These are phyloP conservation scores for Camelina sativa DNA, from an alignment of 345 rosid species.

Conservation along the genomic window DNA sequence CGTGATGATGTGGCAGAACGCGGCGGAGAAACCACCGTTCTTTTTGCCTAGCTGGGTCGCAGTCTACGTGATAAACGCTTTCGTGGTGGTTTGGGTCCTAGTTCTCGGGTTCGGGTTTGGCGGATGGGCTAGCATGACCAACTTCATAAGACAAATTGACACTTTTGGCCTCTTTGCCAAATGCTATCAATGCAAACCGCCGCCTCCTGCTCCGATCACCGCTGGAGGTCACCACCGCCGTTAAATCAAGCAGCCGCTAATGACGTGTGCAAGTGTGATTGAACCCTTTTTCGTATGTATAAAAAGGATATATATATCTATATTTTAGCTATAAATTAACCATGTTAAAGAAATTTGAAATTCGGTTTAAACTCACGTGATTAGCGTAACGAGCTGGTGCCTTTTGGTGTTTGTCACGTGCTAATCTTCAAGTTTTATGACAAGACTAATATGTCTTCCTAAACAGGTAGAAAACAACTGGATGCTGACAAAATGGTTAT, in stretches of 20 bases:
- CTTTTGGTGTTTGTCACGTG: conserved; percentile 29
- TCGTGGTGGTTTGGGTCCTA: conserved; percentile 78
- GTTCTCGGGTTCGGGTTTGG: conserved; percentile 96
- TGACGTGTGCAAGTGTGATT: conserved; percentile 19
- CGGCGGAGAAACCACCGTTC: conserved; percentile 87
- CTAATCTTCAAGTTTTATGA: conserved; percentile 16
- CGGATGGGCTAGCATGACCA: conserved; percentile 97
- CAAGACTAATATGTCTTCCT: conserved; percentile 17
- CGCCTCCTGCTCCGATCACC: conserved; percentile 35
- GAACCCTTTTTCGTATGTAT: background rate
- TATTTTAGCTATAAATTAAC: background rate
- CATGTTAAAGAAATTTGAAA: conserved; percentile 1
- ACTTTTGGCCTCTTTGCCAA: conserved; percentile 90
- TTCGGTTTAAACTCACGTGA: conserved; percentile 11
- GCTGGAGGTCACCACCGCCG: conserved; percentile 45
- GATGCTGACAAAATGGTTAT: conserved; percentile 24
- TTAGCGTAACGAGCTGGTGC: conserved; percentile 1
- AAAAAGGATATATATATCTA: background rate
- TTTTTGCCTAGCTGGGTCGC: conserved; percentile 84
- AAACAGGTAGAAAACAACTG: conserved; percentile 33
- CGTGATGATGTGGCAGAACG: conserved; percentile 57
- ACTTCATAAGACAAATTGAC: conserved; percentile 80
- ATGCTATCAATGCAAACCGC: conserved; percentile 93
- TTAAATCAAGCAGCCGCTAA: conserved; percentile 35
- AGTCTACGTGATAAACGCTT: conserved; percentile 68